These are phyloP conservation scores for Agrocybe pediades DNA, from an alignment of 768 basidiomycete genomes.

Conservation along the genomic window DNA sequence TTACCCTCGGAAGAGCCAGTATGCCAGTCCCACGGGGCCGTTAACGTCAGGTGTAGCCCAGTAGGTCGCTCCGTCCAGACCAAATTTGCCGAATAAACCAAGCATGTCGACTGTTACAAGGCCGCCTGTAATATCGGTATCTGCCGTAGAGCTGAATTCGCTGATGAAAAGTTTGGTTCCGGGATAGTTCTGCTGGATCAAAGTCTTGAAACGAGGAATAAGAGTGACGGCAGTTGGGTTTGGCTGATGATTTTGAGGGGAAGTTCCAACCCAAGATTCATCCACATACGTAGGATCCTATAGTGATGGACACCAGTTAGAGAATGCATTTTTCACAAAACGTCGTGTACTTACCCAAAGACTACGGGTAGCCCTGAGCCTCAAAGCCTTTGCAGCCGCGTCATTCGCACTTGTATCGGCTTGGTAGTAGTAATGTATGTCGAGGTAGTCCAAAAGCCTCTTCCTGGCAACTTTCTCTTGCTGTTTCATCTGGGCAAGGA, in stretches of 20 bases:
- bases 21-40: slow-evolving; percentile 52
- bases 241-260: slow-evolving; percentile 48
- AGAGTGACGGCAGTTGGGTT: slow-evolving; percentile 44
- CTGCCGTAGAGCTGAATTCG: slow-evolving; percentile 50
- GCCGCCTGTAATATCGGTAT: slow-evolving; percentile 56
- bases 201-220: slow-evolving; percentile 50
- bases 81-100: slow-evolving; percentile 51
- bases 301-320: background rate
- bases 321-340: background rate
- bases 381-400: slow-evolving; percentile 50
- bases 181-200: slow-evolving; percentile 52
- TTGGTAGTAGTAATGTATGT: slow-evolving; percentile 58
- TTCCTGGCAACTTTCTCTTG: slow-evolving; percentile 35
- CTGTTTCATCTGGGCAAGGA: slow-evolving; percentile 48
- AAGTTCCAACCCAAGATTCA: slow-evolving; percentile 51
- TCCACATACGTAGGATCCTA: slow-evolving; percentile 52
- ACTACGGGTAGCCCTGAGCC: slow-evolving; percentile 49
- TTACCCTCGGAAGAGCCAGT: slow-evolving; percentile 58
- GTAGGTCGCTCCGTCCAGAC: slow-evolving; percentile 54
- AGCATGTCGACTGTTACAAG: slow-evolving; percentile 50
- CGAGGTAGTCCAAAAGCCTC: slow-evolving; percentile 53
- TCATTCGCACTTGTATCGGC: slow-evolving; percentile 56
- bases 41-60: slow-evolving; percentile 49
- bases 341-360: slow-evolving; percentile 39
- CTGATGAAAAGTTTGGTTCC: slow-evolving; percentile 57